Conservation (phyloP, 768 basidiomycete species). For the Solioccasus polychromus region DNA sequence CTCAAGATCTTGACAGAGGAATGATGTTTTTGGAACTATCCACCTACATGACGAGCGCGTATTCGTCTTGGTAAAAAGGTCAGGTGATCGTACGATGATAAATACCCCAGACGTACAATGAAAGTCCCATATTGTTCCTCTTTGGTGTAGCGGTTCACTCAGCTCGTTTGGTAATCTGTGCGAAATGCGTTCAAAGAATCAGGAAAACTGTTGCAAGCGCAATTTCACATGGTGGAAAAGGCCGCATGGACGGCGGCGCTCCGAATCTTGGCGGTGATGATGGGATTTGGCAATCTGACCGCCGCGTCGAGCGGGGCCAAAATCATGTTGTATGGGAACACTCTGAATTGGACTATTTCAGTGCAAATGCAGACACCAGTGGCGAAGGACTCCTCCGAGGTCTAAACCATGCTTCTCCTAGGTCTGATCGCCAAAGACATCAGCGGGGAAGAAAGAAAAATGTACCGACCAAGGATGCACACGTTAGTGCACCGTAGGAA, state of each 20-base stretch:
- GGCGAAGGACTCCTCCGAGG: slow-evolving; percentile 75
- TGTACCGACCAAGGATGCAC: no score
- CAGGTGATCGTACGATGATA: no score
- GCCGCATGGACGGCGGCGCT: slow-evolving; percentile 84
- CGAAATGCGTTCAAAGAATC: no score
- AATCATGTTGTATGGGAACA: slow-evolving; percentile 81
- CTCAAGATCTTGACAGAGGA: slow-evolving; percentile 66
- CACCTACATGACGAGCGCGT: slow-evolving; percentile 78
- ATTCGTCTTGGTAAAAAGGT: slow-evolving; percentile 84
- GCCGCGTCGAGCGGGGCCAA: slow-evolving; percentile 79
- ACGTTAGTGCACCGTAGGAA: slow-evolving; percentile 74
- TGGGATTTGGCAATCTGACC: slow-evolving; percentile 69
- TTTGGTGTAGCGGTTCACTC: slow-evolving; percentile 68
- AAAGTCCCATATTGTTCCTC: slow-evolving; percentile 95
- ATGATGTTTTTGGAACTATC: slow-evolving; percentile 80
- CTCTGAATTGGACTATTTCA: slow-evolving; percentile 63
- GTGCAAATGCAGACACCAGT: slow-evolving; percentile 77
- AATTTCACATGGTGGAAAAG: slow-evolving; percentile 58
- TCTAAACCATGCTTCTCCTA: slow-evolving; percentile 85
- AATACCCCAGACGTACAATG: slow-evolving; percentile 72
- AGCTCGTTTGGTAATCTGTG: slow-evolving; percentile 54
- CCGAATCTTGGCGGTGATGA: slow-evolving; percentile 78
- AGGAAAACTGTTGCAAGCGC: no score
- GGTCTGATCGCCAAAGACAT: no score
- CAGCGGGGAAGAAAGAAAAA: no score